These are phyloP conservation scores for Dryas integrifolia DNA, from an alignment of 331 rosid species.

Conservation along the genomic window DNA sequence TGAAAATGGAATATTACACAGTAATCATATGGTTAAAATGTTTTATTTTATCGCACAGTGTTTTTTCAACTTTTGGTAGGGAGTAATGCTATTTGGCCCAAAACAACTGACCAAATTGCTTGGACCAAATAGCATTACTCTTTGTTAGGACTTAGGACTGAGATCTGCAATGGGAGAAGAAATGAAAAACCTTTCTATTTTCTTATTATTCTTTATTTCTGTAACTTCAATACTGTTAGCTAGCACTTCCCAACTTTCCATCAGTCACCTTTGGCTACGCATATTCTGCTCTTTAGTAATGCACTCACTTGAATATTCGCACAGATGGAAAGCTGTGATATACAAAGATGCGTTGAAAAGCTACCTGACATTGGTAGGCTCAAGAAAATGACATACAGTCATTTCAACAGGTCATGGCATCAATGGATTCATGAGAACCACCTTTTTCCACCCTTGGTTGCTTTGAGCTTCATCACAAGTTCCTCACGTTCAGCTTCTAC, in stretches of 20 bases:
- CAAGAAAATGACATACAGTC: slow-evolving; percentile 1
- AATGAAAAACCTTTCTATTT: background rate
- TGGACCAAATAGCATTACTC: too few species aligned
- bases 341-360: background rate
- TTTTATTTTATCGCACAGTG: background rate
- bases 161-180: background rate
- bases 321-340: slow-evolving; percentile 10
- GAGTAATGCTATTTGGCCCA: too few species aligned
- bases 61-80: background rate
- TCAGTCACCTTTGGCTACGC: slow-evolving; percentile 12
- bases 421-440: slow-evolving; percentile 41
- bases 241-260: slow-evolving; percentile 12
- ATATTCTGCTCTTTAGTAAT: slow-evolving; percentile 7
- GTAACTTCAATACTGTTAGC: background rate
- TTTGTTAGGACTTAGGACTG: background rate
- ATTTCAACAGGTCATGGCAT: background rate
- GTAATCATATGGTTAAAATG: too few species aligned
- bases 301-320: slow-evolving; percentile 1
- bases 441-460: slow-evolving; percentile 33
- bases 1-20: too few species aligned
- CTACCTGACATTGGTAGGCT: slow-evolving; percentile 29
- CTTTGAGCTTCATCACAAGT: slow-evolving; percentile 81
- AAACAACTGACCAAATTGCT: too few species aligned
- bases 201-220: slow-evolving; percentile 1
- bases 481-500: slow-evolving; percentile 90